Base-by-base conservation (phyloP, 2,329 filamentous ascomycete genomes). In the Thyridium curvatum region DNA sequence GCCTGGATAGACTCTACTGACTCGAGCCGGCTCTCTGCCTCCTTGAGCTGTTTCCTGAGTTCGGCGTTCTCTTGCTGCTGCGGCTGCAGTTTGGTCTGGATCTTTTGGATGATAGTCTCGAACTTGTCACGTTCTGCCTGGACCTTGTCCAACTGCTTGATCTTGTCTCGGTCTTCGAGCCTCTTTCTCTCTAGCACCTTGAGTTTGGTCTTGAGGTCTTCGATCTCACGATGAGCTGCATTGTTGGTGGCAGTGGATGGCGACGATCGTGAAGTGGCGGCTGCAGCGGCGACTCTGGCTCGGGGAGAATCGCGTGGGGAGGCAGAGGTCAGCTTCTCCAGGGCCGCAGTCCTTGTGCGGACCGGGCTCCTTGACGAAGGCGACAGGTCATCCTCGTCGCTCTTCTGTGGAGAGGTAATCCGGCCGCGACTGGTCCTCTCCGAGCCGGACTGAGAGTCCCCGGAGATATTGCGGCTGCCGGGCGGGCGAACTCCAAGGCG, bases 161-260 rank as follows among this genome's bases (percentile, higher is more conserved):
- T 61, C 55, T 87, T 86, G 50, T 96, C 90, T 15, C 88, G 77
- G 53, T 95, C 88, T 46, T 97, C 91, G 12, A 75, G 56, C 41
- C 88, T 72, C 59, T 95, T 94, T 51, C 91, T 86, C 58, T 98
- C 90, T 51, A 97, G 70, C 4, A 96, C 72, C 39, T 84, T 81
- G 3, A 97, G 66, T 57, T 95, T 96, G 0, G 87, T 82, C 56
- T 95, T 89, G 13, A 96, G 68, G 47, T 94, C 87, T 49, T 96
- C 90, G 15, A 91, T 79, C 53, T 94, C 85, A 45, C 83, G 73
- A 16, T 65, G 71, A 2, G 73, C 62, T 1, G 74, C 68, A 41
- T 62, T 72, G 41, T 61, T 68, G 3, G 64, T 65, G 12, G 69
- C 68, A 8, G 41, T 33, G 0, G 48, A 26, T 9, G 48, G 40